phyloP scores from a whole-genome alignment of 768 basidiomycete genomes.

The Hydnomerulius pinastri region DNA sequence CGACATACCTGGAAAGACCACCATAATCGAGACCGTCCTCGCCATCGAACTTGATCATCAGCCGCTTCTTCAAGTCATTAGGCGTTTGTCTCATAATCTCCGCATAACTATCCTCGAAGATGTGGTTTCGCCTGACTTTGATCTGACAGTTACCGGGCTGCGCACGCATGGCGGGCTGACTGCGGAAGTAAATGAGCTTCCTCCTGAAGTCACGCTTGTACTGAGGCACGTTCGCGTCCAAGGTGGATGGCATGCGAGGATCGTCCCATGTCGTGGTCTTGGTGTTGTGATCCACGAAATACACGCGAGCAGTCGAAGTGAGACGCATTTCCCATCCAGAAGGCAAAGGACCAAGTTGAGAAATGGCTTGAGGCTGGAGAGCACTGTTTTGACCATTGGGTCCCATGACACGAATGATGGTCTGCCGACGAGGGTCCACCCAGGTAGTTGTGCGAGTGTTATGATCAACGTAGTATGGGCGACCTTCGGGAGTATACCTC shows the following conservation, averaged over 20 bases:
- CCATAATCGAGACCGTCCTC: slow-evolving; percentile 99
- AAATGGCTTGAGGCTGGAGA: slow-evolving; percentile 92
- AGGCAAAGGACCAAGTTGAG: slow-evolving; percentile 94
- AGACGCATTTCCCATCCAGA: slow-evolving; percentile 99
- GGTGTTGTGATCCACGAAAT: slow-evolving; percentile 99
- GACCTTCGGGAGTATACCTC: slow-evolving; percentile 95
- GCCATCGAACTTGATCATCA: slow-evolving; percentile 99
- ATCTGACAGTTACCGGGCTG: slow-evolving; percentile 99
- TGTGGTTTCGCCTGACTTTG: slow-evolving; percentile 96
- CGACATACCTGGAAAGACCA: slow-evolving; percentile 84
- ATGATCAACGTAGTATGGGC: slow-evolving; percentile 99
- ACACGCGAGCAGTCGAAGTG: slow-evolving; percentile 95
- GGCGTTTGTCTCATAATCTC: slow-evolving; percentile 99
- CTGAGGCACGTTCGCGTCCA: slow-evolving; percentile 97
- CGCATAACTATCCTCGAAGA: slow-evolving; percentile 99
- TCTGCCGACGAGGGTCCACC: slow-evolving; percentile 98
- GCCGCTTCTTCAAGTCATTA: slow-evolving; percentile 95
- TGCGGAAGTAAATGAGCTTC: slow-evolving; percentile 99
- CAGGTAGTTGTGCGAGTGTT: slow-evolving; percentile 99
- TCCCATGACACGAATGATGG: slow-evolving; percentile 95
- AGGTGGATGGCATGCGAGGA: slow-evolving; percentile 90
- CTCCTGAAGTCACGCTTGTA: slow-evolving; percentile 99
- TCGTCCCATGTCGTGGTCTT: slow-evolving; percentile 99
- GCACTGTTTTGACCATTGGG: slow-evolving; percentile 86
- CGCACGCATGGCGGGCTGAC: slow-evolving; percentile 96